A percentile compares a stretch with the other conserved stretches of the same genome.
Evolutionary conservation across 1,284 basidiomycete species (phyloP).

Genomic region (Phaffia rhodozyma): DNA sequence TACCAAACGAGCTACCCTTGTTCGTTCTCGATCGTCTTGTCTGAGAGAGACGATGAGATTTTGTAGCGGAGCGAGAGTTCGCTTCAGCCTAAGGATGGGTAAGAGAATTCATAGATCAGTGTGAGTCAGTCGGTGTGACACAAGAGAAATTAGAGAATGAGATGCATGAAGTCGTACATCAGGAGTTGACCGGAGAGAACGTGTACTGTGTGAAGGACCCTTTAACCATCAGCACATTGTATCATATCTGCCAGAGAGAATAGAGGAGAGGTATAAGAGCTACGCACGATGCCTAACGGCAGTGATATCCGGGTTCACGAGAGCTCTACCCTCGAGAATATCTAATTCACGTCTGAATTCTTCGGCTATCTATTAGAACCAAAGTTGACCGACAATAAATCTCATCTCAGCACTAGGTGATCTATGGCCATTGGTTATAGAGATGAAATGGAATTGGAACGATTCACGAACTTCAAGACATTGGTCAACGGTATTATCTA

Average conservation of each 20-base stretch:
- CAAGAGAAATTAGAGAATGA: no score
- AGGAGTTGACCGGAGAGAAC: constrained; percentile 19
- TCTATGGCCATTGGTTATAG: not conserved
- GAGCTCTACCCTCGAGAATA: constrained; percentile 19
- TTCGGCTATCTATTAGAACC: constrained; percentile 4
- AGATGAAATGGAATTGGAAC: not conserved
- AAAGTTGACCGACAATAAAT: no score
- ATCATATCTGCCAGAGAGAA: not conserved
- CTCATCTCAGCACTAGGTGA: not conserved
- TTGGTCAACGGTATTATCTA: constrained; percentile 21
- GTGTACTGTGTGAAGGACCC: constrained; percentile 8
- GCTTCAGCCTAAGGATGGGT: constrained; percentile 6
- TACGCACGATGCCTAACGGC: constrained; percentile 20
- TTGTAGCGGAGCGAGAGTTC: constrained; percentile 19
- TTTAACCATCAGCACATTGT: not conserved
- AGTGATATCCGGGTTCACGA: constrained; percentile 19
- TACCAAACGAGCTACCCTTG: not conserved
- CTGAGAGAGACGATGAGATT: constrained; percentile 18
- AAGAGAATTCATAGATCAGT: no score
- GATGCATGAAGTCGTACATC: not conserved
- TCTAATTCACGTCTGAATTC: constrained; percentile 18
- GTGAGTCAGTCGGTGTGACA: no score
- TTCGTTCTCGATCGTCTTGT: constrained; percentile 17
- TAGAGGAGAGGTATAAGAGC: not conserved
- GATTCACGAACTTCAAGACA: constrained; percentile 14